Evolutionary conservation across 805 yeast species (phyloP).

Genomic region (Hanseniaspora lachancei): DNA sequence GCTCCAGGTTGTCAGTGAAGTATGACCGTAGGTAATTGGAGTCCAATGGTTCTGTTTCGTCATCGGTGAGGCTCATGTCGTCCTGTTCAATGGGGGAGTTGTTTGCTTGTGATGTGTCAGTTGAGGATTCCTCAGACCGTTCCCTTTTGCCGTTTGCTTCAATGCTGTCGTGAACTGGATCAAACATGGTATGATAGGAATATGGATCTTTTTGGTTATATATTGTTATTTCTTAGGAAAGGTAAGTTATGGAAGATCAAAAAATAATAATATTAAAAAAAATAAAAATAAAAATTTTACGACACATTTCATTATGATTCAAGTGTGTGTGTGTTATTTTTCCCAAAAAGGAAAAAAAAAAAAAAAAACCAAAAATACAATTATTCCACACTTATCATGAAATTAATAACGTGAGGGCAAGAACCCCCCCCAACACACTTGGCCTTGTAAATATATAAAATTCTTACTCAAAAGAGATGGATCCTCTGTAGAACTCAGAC

Average conservation of each 20-base stretch:
- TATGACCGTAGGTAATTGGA: neutral
- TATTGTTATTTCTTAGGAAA: too few relatives aligned
- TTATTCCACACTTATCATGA: too few relatives aligned
- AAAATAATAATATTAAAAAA: too few relatives aligned
- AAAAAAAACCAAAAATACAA: too few relatives aligned
- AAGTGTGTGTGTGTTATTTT: too few relatives aligned
- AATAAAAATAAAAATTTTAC: too few relatives aligned
- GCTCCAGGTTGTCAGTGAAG: neutral
- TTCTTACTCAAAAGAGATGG: neutral
- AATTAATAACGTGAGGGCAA: too few relatives aligned
- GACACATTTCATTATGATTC: too few relatives aligned
- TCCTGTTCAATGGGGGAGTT: neutral
- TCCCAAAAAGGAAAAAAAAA: too few relatives aligned
- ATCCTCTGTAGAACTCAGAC: conserved; percentile 44
- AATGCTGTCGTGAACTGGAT: conserved; percentile 7
- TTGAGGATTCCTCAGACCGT: neutral
- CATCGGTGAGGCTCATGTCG: neutral
- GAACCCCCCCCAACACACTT: too few relatives aligned
- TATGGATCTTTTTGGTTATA: neutral
- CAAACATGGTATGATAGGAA: neutral
- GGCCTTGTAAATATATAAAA: too few relatives aligned
- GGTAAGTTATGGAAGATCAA: too few relatives aligned
- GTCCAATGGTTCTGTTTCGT: neutral
- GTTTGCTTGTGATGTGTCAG: neutral
- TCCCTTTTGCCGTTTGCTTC: conserved; percentile 4